These are phyloP conservation scores for Picocystis sp. DNA, from an alignment of 163 green algal species.

Conservation along the genomic window DNA sequence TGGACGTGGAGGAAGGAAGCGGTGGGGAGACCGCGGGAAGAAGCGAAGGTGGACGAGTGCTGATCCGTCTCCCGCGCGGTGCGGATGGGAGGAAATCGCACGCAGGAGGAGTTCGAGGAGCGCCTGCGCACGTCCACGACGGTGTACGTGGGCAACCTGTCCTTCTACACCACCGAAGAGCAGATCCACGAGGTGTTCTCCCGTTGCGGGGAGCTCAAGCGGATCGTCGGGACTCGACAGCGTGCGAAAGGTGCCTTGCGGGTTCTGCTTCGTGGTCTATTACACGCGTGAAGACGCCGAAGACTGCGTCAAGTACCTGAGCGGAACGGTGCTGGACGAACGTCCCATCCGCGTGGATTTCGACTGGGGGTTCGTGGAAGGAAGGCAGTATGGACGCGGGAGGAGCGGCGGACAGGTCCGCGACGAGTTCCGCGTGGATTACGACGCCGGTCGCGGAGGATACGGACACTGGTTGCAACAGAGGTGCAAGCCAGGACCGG, in stretches of 20 bases:
- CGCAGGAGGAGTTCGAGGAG: conserved; percentile 55
- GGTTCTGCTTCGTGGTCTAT: conserved; percentile 87
- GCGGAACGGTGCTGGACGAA: conserved; percentile 80
- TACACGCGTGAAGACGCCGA: conserved; percentile 51
- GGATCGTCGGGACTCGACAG: conserved; percentile 89
- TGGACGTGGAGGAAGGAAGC: too few relatives aligned
- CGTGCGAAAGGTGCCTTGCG: conserved; percentile 77
- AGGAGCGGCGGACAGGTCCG: conserved; percentile 75
- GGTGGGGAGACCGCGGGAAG: too few relatives aligned
- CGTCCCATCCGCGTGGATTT: conserved; percentile 82
- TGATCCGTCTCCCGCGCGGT: too few relatives aligned
- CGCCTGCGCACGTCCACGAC: conserved; percentile 48
- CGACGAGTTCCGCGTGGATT: conserved; percentile 93
- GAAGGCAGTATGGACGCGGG: conserved; percentile 82
- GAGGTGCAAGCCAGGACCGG: too few relatives aligned
- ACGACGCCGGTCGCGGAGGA: conserved; percentile 66
- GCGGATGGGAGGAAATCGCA: too few relatives aligned
- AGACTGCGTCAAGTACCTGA: conserved; percentile 75
- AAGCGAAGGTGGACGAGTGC: too few relatives aligned
- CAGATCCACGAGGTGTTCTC: conserved; percentile 83
- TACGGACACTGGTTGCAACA: conserved; percentile 33
- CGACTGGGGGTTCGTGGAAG: conserved; percentile 94
- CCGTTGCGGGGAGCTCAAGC: conserved; percentile 60
- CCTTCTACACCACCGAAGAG: conserved; percentile 94
- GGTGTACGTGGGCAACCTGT: conserved; percentile 95